Conservation (phyloP, 2,329 filamentous ascomycete species). For the Lasiodiplodia citricola region DNA sequence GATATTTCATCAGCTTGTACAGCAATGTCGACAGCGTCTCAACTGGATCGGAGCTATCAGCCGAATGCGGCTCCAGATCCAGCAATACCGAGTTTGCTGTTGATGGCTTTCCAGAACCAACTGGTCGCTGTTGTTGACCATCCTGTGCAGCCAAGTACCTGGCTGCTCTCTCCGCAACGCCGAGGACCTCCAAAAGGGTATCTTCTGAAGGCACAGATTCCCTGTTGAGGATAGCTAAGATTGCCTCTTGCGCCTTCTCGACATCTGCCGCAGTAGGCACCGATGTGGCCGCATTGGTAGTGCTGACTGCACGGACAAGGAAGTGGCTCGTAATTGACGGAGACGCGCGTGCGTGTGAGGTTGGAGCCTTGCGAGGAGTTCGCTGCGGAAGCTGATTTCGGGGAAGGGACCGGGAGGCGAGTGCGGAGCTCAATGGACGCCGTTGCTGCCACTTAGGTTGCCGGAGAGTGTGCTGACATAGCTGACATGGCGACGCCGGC, state of each 20-base stretch:
- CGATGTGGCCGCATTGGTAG: not conserved
- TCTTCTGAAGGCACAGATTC: constrained; percentile 21
- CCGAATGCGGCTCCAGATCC: constrained; percentile 2
- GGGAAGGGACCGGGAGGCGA: not conserved
- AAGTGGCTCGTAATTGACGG: not conserved
- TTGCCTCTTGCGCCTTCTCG: constrained; percentile 3
- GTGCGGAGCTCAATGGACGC: constrained; percentile 10
- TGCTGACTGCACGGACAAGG: not conserved
- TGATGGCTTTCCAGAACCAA: not conserved
- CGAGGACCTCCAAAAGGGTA: constrained; percentile 11
- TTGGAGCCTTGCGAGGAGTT: not conserved
- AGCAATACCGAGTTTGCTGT: constrained; percentile 10
- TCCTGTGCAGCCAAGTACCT: not conserved
- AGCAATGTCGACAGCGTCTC: constrained; percentile 60
- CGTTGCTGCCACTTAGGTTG: constrained; percentile 18
- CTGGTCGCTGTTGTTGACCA: not conserved
- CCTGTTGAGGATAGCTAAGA: constrained; percentile 10
- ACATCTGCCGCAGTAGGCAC: not conserved
- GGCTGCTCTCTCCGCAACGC: not conserved
- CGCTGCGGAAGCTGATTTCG: not conserved
- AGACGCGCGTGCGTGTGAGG: not conserved
- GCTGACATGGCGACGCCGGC: constrained; percentile 51
- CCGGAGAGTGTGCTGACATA: constrained; percentile 46
- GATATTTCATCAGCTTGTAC: constrained; percentile 74
- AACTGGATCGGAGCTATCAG: constrained; percentile 28